Evolutionary conservation across 352 stramenopile species (phyloP), one percentile per base, ranked within the genome.

Genomic region (Globisporangium spinosum): DNA sequence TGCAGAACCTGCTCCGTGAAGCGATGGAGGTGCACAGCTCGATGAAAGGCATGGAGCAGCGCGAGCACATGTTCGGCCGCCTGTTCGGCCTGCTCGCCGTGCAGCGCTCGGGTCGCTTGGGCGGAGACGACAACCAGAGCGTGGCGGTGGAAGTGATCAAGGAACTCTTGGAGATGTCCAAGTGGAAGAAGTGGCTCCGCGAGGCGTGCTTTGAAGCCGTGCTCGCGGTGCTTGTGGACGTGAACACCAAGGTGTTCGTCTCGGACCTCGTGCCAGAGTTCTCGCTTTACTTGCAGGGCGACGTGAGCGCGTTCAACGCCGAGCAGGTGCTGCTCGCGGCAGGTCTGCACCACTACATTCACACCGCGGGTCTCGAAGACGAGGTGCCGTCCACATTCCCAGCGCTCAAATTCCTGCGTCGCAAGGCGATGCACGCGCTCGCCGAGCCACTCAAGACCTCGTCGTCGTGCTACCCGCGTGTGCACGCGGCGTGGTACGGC

Each of bases 31-130:
- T 93, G 34, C 82, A 83, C 55, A 78, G 74, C 57, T 87, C 77
- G 64, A 95, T 97, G 86, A 97, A 97, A 70, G 87, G 87, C 64
- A 94, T 95, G 83, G 92, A 98, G 69, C 90, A 98, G 77, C 83
- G 92, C 60, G 92, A 98, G 66, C 84, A 95, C 78, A 89, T 96
- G 82, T 96, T 98, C 69, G 92, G 92, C 20, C 89, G 89, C 20
- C 76, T 97, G 23, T 96, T 97, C 62, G 91, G 90, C 5, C 75
- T 96, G 62, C 77, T 96, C 58, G 88, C 90, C 22, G 62, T 98
- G 62, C 79, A 92, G 54, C 85, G 87, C 61, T 95, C 85, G 8
- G 85, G 83, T 12, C 77, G 89, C 6, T 69, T 97, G 34, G 25
- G 13, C 2, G 71, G 77, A 51, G 76, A 68, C 17, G 65, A 72